A percentile compares a stretch with the other conserved stretches of the same genome.
These are phyloP conservation scores for Backusella circina DNA, from an alignment of 192 early-diverging fungal genomes.

Conservation along the genomic window DNA sequence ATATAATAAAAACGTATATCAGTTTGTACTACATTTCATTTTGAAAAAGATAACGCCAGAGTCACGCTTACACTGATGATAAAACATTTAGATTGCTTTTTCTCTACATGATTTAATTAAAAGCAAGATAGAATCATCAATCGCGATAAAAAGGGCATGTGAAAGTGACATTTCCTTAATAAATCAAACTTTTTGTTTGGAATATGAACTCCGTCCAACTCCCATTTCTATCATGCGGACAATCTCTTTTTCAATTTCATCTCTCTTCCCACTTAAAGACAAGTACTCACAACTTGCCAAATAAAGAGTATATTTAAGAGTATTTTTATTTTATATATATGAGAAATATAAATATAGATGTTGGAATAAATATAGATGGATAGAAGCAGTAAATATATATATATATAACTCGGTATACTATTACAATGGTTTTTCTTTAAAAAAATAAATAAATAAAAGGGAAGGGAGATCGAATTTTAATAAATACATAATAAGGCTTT, in stretches of 20 bases:
- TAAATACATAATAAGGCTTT: neutral
- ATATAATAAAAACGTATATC: neutral
- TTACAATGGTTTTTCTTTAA: neutral
- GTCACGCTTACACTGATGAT: neutral
- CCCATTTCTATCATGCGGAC: neutral
- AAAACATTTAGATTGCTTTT: neutral
- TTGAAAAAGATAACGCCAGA: neutral
- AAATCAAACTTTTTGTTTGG: too few relatives aligned
- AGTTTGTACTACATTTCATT: neutral
- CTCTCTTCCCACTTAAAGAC: too few relatives aligned
- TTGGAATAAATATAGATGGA: neutral
- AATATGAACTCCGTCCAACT: neutral
- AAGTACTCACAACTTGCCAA: too few relatives aligned
- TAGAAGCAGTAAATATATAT: neutral
- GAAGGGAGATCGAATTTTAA: neutral
- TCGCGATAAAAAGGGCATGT: neutral
- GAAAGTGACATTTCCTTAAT: neutral
- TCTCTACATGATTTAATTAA: neutral
- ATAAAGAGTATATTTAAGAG: too few relatives aligned
- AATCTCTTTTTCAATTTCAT: neutral
- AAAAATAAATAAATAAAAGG: neutral
- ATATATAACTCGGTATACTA: neutral
- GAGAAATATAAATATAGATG: neutral
- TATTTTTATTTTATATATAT: neutral
- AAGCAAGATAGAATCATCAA: neutral